phyloP scores from a whole-genome alignment of 1,284 basidiomycete species.

The Ustilago cynodontis region DNA sequence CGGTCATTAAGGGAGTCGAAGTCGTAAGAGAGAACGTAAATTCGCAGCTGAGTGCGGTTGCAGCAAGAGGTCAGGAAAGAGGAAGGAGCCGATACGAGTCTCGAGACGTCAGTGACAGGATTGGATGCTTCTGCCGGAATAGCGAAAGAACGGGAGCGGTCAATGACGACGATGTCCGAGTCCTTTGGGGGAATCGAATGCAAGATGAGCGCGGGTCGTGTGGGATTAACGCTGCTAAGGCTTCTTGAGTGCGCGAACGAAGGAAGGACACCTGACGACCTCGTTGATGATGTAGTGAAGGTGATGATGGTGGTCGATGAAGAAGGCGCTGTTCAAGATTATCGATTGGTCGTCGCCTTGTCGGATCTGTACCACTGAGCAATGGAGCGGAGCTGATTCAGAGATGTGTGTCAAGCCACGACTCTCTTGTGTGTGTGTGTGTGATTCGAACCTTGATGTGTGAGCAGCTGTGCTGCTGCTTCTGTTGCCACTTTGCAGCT shows the following conservation, averaged over 20 bases:
- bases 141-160: neutral
- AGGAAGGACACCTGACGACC: neutral
- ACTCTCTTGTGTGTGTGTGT: too few relatives aligned
- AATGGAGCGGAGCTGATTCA: constrained; percentile 12
- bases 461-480: neutral
- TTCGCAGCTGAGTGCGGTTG: constrained; percentile 6
- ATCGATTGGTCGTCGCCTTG: neutral
- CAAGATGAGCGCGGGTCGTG: neutral
- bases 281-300: neutral
- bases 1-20: constrained; percentile 28
- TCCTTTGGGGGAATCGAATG: neutral
- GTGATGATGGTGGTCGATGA: neutral
- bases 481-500: neutral
- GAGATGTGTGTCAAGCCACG: constrained; percentile 2
- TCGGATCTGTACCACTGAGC: neutral
- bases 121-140: neutral
- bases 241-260: neutral
- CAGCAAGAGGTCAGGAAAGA: neutral
- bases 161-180: neutral
- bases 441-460: constrained; percentile 3
- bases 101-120: neutral
- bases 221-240: neutral
- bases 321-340: neutral
- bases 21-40: neutral
- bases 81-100: neutral